Evolutionary conservation across 257 asterid species (phyloP).

Genomic region (Phtheirospermum japonicum): DNA sequence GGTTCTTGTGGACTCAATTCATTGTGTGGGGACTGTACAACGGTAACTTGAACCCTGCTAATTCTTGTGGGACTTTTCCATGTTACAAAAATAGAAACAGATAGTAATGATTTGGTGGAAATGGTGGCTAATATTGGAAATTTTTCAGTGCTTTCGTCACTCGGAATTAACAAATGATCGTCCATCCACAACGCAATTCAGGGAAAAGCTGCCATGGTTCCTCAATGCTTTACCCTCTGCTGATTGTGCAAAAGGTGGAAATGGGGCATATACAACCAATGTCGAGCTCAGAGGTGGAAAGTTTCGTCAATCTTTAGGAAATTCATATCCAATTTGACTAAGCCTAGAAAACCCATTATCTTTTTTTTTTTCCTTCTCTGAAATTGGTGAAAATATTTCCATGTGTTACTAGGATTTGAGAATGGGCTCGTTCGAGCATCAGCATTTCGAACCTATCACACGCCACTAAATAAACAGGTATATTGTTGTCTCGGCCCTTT

Average conservation of each 20-base stretch:
- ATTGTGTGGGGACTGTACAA: slow-evolving; percentile 85
- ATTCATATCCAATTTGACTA: background rate
- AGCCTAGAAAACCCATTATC: background rate
- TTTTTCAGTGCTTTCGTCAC: slow-evolving; percentile 84
- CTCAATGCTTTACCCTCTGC: slow-evolving; percentile 89
- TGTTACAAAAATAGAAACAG: background rate
- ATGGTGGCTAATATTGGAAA: slow-evolving; percentile 30
- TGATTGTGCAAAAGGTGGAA: slow-evolving; percentile 98
- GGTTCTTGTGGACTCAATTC: slow-evolving; percentile 69
- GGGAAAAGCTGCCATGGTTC: slow-evolving; percentile 95
- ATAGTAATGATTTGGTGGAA: background rate
- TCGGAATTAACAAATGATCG: slow-evolving; percentile 84
- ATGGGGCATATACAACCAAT: slow-evolving; percentile 82
- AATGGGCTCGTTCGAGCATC: slow-evolving; percentile 77
- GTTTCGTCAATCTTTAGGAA: background rate
- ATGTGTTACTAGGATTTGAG: slow-evolving; percentile 60
- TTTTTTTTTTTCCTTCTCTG: background rate
- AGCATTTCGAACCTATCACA: slow-evolving; percentile 92
- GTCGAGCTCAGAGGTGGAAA: slow-evolving; percentile 78
- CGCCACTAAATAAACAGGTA: slow-evolving; percentile 95
- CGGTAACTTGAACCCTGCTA: slow-evolving; percentile 49
- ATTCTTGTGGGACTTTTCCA: background rate
- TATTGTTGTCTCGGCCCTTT: background rate
- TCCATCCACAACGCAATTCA: slow-evolving; percentile 78
- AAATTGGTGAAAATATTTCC: slow-evolving; percentile 23